Evolutionary conservation across 768 basidiomycete species (phyloP), one percentile per base, ranked within the genome.

Genomic region (Mycena haematopus): DNA sequence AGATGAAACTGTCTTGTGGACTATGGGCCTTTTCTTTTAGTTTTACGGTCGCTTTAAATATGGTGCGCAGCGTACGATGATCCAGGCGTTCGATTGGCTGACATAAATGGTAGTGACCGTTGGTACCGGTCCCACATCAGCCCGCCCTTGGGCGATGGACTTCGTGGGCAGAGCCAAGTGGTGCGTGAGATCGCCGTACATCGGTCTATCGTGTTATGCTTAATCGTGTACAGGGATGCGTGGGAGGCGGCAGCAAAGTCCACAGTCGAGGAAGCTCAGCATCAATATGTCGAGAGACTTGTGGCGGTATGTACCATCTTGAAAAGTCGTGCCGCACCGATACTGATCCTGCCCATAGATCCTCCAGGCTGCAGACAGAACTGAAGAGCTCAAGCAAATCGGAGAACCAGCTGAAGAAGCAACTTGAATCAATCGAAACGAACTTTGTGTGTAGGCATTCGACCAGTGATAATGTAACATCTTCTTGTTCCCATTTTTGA

Each of bases 21-120:
- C 65, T 44, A 62, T 52, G 56, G 49, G 51, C 63, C 63, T 24
- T 11, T 62, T 63, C 61, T 62, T 54, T 33, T 29, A 63, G 96
- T 97, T 97, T 83, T 99, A 99, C 82, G 84, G 82, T 68, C 86
- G 89, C 76, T 98, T 82, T 86, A 99, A 99, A 84, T 95, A 96
- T 83, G 93, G 94, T 90, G 57, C 6, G 40, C 10, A 4, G 29
- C 29, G 44, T 2, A 2, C 44, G 44, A 22, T 47, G 74, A 31
- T 5, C 29, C 29, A 57, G 52, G 22, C 64, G 46, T 55, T 59
- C 58, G 4, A 4, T 31, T 31, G 29, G 9, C 9, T 4, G 29
- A 31, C 6, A 4, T 31, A 9, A 31, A 31, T 9, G 29, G 29
- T 9, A 31, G 29, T 31, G 6, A 31, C 29, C 29, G 9, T 9